phyloP scores from a whole-genome alignment of 129 eudicot species.

The Solidago caesia region DNA sequence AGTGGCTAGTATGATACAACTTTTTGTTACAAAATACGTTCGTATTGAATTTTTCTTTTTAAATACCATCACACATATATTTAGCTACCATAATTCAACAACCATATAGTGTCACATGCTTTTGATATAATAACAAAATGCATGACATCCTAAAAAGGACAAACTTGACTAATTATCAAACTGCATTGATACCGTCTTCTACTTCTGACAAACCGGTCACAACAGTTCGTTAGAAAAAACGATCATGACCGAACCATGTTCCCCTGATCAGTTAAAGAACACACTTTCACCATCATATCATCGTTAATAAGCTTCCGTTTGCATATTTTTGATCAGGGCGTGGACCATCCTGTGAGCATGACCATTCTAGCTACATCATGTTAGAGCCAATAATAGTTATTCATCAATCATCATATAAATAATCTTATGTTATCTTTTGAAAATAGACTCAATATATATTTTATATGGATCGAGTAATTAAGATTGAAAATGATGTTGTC shows the following conservation, averaged over 20 bases:
- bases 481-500: too few relatives aligned
- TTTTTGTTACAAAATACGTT: background rate
- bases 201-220: background rate
- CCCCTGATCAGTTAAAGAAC: background rate
- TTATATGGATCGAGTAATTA: too few relatives aligned
- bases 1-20: too few relatives aligned
- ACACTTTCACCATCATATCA: too few relatives aligned
- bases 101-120: constrained; percentile 5
- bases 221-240: background rate
- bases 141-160: background rate
- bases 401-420: background rate
- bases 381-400: constrained; percentile 11
- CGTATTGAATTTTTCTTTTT: background rate
- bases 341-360: constrained; percentile 21
- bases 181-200: background rate
- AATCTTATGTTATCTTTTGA: too few relatives aligned
- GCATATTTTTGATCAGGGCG: constrained; percentile 5
- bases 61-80: background rate
- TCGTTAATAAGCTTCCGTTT: background rate
- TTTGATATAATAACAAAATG: background rate
- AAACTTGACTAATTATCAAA: background rate
- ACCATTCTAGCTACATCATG: constrained; percentile 13
- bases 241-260: background rate
- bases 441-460: too few relatives aligned
- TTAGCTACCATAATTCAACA: background rate